Base-by-base conservation (phyloP, 768 basidiomycete species). In the Lactifluus echinatus region DNA sequence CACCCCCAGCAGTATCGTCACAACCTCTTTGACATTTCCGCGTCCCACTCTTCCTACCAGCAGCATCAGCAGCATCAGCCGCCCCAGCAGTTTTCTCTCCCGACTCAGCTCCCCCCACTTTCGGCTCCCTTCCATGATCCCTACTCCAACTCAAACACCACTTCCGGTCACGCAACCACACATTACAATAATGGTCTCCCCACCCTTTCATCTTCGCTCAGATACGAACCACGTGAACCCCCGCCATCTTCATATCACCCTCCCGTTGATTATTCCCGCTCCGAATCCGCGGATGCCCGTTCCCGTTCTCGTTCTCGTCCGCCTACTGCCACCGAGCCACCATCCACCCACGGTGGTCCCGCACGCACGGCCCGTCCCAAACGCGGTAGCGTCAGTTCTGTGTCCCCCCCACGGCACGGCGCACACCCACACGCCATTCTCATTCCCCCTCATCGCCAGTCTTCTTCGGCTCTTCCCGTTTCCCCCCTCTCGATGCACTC, bases 11-110 rank as follows among this genome's bases (percentile, higher is more conserved):
- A 59, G 15, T 63, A 63, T 52, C 62, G 62, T 39, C 82, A 81
- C 73, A 78, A 80, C 70, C 80, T 84, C 65, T 84, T 83, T 39
- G 83, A 84, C 69, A 77, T 83, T 65, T 79, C 81, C 49, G 76
- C 79, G 1, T 76, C 76, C 7, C 63, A 72, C 8, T 61, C 72
- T 48, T 65, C 70, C 28, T 67, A 72, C 62, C 68, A 70, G 34
- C 68, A 66, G 21, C 70, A 66, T 63, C 69, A 14, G 67, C 69
- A 26, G 61, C 67, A 56, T 63, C 67, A 62, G 8, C 55, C 51
- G 29, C 68, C 67, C 53, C 53, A 59, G 66, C 59, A 70, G 61
- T 57, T 65, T 69, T 57, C 69, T 67, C 58, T 67, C 66, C 57
- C 62, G 63, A 56, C 67, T 56, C 66, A 69, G 61, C 56, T 68